Conservation (phyloP, 202 grass and related monocot genomes). For the Brachypodium distachyon region DNA sequence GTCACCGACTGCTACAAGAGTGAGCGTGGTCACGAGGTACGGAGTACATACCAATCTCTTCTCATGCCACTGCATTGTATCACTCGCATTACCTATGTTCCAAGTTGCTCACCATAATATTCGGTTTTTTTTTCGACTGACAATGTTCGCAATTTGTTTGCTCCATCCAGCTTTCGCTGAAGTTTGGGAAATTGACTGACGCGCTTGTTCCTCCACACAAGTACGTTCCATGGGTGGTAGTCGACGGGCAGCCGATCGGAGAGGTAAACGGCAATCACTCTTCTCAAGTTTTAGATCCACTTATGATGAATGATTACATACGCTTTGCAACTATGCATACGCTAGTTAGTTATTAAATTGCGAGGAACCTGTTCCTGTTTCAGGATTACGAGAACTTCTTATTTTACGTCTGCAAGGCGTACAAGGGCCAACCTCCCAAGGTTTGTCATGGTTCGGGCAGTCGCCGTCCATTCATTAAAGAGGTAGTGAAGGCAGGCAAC, state of each 20-base stretch:
- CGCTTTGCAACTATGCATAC: background rate
- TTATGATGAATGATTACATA: background rate
- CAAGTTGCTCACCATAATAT: background rate
- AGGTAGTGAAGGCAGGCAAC: conserved; percentile 14
- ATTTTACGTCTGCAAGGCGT: conserved; percentile 68
- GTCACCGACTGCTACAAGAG: conserved; percentile 59
- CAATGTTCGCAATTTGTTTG: background rate
- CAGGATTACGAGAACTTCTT: conserved; percentile 79
- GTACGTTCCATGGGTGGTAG: conserved; percentile 94
- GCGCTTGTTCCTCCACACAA: conserved; percentile 63
- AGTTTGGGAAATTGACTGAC: conserved; percentile 65
- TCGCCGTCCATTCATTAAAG: background rate
- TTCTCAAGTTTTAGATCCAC: background rate
- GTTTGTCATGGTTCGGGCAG: conserved; percentile 33
- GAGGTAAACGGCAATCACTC: conserved; percentile 27
- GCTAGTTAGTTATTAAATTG: background rate
- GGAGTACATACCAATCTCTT: background rate
- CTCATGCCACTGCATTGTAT: background rate
- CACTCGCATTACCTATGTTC: background rate
- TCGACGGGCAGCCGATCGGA: conserved; percentile 63
- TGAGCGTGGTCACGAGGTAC: conserved; percentile 58
- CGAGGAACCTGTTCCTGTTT: background rate
- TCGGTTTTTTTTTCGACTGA: no score
- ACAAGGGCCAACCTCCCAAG: conserved; percentile 54
- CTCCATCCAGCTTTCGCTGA: conserved; percentile 56